A percentile compares a stretch with the other conserved stretches of the same genome.
phyloP scores from a whole-genome alignment of 2,329 filamentous ascomycete genomes.

The Penicillium sp. region DNA sequence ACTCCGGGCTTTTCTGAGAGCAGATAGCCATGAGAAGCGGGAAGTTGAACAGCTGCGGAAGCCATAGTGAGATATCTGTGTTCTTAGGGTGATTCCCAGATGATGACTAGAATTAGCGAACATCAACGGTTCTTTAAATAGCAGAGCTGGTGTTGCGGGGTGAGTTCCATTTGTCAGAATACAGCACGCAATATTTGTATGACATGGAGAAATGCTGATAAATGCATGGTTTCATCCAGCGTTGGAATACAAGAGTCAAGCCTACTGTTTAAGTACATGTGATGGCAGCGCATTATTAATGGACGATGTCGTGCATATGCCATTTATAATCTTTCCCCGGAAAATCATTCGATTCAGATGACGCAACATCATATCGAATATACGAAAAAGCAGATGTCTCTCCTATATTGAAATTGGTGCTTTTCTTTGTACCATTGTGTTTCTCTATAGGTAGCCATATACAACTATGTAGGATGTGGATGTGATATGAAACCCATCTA shows the following conservation, averaged over 20 bases:
- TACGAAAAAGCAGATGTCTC: not conserved
- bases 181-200: conserved; percentile 31
- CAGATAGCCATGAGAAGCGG: conserved; percentile 8
- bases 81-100: not conserved
- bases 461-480: too few species aligned
- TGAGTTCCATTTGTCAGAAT: conserved; percentile 28
- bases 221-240: conserved; percentile 14
- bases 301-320: not conserved
- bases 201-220: conserved; percentile 27
- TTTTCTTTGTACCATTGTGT: too few species aligned
- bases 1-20: conserved; percentile 12
- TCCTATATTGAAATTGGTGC: not conserved
- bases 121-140: conserved; percentile 9
- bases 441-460: too few species aligned
- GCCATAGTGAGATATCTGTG: conserved; percentile 21
- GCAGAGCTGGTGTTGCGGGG: conserved; percentile 11
- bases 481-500: too few species aligned
- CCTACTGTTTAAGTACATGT: conserved; percentile 3
- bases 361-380: not conserved
- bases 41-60: conserved; percentile 28
- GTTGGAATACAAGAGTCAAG: not conserved
- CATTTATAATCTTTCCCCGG: conserved; percentile 4
- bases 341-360: not conserved
- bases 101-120: not conserved
- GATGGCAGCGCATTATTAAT: conserved; percentile 2